phyloP scores from a whole-genome alignment of 2,329 filamentous ascomycete genomes.

The Scedosporium dehoogii region DNA sequence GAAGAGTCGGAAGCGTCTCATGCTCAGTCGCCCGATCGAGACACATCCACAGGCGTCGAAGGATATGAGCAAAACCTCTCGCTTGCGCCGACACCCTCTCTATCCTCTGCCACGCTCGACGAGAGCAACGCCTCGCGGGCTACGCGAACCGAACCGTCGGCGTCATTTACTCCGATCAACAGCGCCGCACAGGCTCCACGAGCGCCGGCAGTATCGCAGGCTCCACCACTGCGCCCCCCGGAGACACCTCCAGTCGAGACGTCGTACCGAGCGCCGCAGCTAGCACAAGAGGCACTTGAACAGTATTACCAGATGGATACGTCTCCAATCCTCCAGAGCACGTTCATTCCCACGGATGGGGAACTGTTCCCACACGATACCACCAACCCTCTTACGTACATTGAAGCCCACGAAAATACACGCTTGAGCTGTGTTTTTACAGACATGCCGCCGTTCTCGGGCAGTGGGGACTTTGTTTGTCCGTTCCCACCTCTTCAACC shows the following conservation, averaged over 20 bases:
- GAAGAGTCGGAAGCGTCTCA: constrained; percentile 1
- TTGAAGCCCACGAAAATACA: constrained; percentile 2
- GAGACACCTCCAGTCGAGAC: neutral
- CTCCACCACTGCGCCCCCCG: neutral
- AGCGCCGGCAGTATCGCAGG: neutral
- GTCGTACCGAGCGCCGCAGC: neutral
- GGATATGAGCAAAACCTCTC: neutral
- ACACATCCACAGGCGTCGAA: neutral
- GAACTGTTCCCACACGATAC: neutral
- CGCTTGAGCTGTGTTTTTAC: constrained; percentile 15
- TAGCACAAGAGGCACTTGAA: constrained; percentile 2
- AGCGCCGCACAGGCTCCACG: neutral
- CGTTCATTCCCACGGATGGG: neutral
- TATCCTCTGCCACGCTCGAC: neutral
- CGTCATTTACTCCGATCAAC: constrained; percentile 5
- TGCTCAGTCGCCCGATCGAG: constrained; percentile 10
- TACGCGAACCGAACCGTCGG: neutral
- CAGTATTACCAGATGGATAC: constrained; percentile 1
- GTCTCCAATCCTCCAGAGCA: neutral
- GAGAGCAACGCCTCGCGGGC: too few species aligned
- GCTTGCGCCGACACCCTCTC: neutral
- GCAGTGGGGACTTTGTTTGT: constrained; percentile 10
- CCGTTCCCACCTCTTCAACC: constrained; percentile 1
- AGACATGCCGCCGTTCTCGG: constrained; percentile 16
- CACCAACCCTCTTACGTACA: neutral